Evolutionary conservation across 2,329 filamentous ascomycete genomes (phyloP).

Genomic region (Ceratocystis ficicola): DNA sequence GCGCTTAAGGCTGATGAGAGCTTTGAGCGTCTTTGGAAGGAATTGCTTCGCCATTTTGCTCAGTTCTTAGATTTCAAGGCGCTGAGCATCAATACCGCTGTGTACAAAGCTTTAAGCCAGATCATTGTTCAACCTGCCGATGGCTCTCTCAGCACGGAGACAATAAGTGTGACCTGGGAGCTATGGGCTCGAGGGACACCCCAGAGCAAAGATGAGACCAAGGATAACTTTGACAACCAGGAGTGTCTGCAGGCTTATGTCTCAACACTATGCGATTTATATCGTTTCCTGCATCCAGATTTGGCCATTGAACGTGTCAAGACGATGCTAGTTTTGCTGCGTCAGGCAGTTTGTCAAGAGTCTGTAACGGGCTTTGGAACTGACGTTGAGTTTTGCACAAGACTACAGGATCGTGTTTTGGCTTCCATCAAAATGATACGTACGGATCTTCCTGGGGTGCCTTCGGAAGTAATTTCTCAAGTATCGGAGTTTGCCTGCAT

Average conservation of each 20-base stretch:
- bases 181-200: slow-evolving; percentile 51
- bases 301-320: slow-evolving; percentile 51
- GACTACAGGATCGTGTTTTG: slow-evolving; percentile 58
- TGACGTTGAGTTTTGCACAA: slow-evolving; percentile 61
- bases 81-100: slow-evolving; percentile 59
- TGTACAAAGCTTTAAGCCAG: slow-evolving; percentile 54
- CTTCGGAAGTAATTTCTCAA: slow-evolving; percentile 55
- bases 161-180: slow-evolving; percentile 52
- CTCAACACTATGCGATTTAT: slow-evolving; percentile 61
- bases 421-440: slow-evolving; percentile 55
- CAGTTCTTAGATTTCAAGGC: slow-evolving; percentile 49
- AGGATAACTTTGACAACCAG: slow-evolving; percentile 52
- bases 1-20: slow-evolving; percentile 52
- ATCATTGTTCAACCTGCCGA: slow-evolving; percentile 44
- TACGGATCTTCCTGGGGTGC: slow-evolving; percentile 51
- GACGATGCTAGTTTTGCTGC: slow-evolving; percentile 59
- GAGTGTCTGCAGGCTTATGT: slow-evolving; percentile 79
- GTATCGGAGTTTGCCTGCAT: slow-evolving; percentile 60
- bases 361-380: slow-evolving; percentile 54
- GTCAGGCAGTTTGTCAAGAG: slow-evolving; percentile 58
- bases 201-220: slow-evolving; percentile 28
- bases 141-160: slow-evolving; percentile 37
- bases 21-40: slow-evolving; percentile 64
- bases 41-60: slow-evolving; percentile 58
- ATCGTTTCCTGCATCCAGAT: slow-evolving; percentile 55